These are phyloP conservation scores for Byssothecium circinans DNA, from an alignment of 2,329 filamentous ascomycete genomes.

Conservation along the genomic window DNA sequence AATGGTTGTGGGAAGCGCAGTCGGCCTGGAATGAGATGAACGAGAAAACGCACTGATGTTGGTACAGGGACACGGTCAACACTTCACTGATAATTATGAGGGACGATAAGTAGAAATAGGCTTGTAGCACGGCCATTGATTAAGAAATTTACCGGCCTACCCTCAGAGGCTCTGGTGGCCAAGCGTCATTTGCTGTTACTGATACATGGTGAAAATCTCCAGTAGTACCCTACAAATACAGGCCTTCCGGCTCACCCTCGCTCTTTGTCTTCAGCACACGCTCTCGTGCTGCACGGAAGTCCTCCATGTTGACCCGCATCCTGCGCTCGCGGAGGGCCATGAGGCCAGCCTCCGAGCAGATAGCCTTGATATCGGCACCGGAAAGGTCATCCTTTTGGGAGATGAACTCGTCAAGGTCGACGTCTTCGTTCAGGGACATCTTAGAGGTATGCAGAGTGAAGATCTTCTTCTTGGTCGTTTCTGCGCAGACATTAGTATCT, in stretches of 20 bases:
- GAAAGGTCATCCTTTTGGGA: conserved; percentile 97
- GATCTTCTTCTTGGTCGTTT: conserved; percentile 97
- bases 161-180: conserved; percentile 4
- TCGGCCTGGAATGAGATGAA: no score
- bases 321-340: conserved; percentile 91
- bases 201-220: conserved; percentile 9
- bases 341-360: conserved; percentile 94
- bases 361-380: conserved; percentile 97
- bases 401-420: conserved; percentile 99
- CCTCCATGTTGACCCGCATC: conserved; percentile 99
- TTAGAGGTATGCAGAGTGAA: conserved; percentile 98
- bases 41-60: no score
- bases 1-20: no score
- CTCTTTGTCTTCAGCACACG: conserved; percentile 97
- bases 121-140: conserved; percentile 1
- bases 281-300: conserved; percentile 91
- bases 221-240: conserved; percentile 77
- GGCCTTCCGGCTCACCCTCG: conserved; percentile 94
- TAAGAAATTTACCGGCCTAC: conserved; percentile 6
- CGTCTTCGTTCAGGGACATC: conserved; percentile 94
- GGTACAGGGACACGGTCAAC: no score
- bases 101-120: not conserved
- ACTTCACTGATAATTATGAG: no score
- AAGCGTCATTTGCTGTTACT: conserved; percentile 8
- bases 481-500: conserved; percentile 60